phyloP scores from a whole-genome alignment of 257 asterid genomes.

The Primulina tabacum region DNA sequence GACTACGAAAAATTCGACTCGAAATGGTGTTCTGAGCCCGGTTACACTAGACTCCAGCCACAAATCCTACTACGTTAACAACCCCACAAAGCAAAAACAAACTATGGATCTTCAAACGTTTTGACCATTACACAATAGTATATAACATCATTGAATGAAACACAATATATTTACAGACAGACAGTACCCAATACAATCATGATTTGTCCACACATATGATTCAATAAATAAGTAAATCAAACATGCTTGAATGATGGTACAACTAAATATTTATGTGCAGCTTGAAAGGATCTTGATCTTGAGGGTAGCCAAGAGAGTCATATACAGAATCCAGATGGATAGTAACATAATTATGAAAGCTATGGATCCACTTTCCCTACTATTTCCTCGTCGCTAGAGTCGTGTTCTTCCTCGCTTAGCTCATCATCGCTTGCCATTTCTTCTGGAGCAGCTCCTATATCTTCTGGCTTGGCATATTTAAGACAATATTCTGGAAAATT shows the following conservation, averaged over 20 bases:
- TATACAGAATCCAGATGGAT: slow-evolving; percentile 34
- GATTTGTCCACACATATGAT: neutral
- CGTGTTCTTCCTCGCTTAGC: slow-evolving; percentile 69
- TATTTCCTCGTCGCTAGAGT: slow-evolving; percentile 67
- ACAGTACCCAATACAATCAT: neutral
- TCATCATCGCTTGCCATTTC: slow-evolving; percentile 84
- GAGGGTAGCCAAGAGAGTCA: slow-evolving; percentile 29
- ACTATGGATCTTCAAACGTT: too few species aligned
- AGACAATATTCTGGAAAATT: slow-evolving; percentile 66
- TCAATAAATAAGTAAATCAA: neutral
- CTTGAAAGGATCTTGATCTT: slow-evolving; percentile 20
- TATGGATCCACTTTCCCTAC: slow-evolving; percentile 77
- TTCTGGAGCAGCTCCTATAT: slow-evolving; percentile 60
- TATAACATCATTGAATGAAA: neutral
- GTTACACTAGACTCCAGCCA: too few species aligned
- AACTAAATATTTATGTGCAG: slow-evolving; percentile 32
- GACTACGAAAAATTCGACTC: too few species aligned
- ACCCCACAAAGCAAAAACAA: too few species aligned
- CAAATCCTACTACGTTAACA: too few species aligned
- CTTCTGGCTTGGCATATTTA: slow-evolving; percentile 91
- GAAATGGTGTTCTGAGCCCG: too few species aligned
- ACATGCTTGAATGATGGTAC: neutral
- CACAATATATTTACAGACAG: neutral
- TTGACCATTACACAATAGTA: neutral
- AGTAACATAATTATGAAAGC: slow-evolving; percentile 7